phyloP scores from a whole-genome alignment of 2,329 filamentous ascomycete genomes.

The Fusarium lyarnte region DNA sequence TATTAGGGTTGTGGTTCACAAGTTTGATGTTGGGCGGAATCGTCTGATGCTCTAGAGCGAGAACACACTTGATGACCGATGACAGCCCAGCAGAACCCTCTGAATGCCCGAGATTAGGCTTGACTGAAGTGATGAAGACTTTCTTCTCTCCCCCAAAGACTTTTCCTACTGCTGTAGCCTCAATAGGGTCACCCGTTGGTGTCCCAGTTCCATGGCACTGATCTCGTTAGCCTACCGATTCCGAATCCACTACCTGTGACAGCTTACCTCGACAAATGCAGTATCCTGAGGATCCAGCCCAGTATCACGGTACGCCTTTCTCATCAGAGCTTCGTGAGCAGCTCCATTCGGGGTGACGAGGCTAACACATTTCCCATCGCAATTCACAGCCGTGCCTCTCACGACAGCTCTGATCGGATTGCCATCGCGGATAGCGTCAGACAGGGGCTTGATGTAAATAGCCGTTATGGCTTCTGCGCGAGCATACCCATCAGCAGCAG shows the following conservation, averaged over 20 bases:
- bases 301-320: constrained; percentile 41
- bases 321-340: constrained; percentile 48
- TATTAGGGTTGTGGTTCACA: constrained; percentile 34
- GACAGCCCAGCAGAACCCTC: constrained; percentile 40
- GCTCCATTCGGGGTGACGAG: not conserved
- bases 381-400: not conserved
- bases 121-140: constrained; percentile 40
- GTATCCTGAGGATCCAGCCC: constrained; percentile 32
- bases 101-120: constrained; percentile 52
- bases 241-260: accelerated
- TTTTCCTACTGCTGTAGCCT: not conserved
- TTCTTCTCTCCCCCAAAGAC: not conserved
- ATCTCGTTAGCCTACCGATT: not conserved
- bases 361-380: not conserved
- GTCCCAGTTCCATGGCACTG: constrained; percentile 41
- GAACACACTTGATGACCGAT: constrained; percentile 40
- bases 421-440: not conserved
- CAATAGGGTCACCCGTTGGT: constrained; percentile 28
- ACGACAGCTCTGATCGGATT: constrained; percentile 4
- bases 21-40: constrained; percentile 42
- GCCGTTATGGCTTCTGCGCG: constrained; percentile 1
- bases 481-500: not conserved
- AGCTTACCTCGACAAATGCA: constrained; percentile 6
- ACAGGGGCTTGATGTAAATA: constrained; percentile 2
- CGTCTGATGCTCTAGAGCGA: constrained; percentile 32